Conservation (phyloP, 768 basidiomycete genomes). For the Lentinula edodes region DNA sequence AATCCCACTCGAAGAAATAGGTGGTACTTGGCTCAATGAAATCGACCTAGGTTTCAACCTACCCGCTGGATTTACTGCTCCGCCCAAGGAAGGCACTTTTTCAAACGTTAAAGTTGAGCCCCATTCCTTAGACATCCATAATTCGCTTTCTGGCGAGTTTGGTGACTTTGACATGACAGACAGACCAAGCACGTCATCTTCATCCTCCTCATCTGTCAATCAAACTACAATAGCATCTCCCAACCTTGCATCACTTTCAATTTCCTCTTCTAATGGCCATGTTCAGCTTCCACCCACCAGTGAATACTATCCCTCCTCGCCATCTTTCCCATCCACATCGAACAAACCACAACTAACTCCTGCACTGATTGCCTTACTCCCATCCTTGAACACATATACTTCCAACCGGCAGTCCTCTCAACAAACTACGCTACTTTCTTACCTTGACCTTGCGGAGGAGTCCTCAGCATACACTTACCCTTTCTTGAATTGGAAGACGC, state of each 20-base stretch:
- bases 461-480: conserved; percentile 10
- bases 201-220: conserved; percentile 12
- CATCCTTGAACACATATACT: conserved; percentile 12
- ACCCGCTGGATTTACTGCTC: conserved; percentile 4
- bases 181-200: conserved; percentile 3
- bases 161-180: conserved; percentile 5
- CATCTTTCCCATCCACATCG: neutral
- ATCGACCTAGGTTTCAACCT: conserved; percentile 29
- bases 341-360: conserved; percentile 24
- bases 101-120: conserved; percentile 10
- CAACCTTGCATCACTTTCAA: neutral
- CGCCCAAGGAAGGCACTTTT: neutral
- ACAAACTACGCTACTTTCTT: conserved; percentile 5
- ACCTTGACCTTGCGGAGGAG: conserved; percentile 10
- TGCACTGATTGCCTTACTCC: conserved; percentile 28
- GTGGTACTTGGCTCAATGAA: conserved; percentile 56
- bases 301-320: conserved; percentile 11
- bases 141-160: neutral
- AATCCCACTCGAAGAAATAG: conserved; percentile 51
- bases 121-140: conserved; percentile 11
- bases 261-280: conserved; percentile 9
- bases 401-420: neutral
- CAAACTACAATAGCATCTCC: neutral
- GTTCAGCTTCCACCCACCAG: conserved; percentile 22
- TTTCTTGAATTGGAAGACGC: conserved; percentile 11